phyloP scores from a whole-genome alignment of 2,329 filamentous ascomycete genomes.

The Canariomyces notabilis region DNA sequence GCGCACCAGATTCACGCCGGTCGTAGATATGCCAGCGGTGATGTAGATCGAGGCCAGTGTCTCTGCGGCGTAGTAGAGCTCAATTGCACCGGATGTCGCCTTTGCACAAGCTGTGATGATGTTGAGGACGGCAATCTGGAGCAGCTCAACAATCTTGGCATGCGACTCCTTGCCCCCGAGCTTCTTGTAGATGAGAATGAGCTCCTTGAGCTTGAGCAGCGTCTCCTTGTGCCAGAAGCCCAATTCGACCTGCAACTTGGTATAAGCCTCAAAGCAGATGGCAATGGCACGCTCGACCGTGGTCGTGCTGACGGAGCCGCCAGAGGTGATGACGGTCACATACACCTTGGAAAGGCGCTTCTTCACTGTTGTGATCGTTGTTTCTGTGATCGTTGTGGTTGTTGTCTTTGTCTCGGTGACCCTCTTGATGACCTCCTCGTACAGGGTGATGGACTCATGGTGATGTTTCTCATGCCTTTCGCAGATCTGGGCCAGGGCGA shows the following conservation, averaged over 20 bases:
- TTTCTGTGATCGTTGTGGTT: conserved; percentile 32
- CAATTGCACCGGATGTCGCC: conserved; percentile 35
- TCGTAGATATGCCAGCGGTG: conserved; percentile 34
- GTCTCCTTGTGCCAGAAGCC: conserved; percentile 44
- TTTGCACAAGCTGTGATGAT: conserved; percentile 34
- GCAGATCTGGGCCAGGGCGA: conserved; percentile 41
- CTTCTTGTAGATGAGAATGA: conserved; percentile 38
- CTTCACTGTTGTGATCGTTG: conserved; percentile 41
- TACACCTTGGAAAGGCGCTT: conserved; percentile 46
- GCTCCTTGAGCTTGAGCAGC: conserved; percentile 38
- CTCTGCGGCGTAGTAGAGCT: conserved; percentile 45
- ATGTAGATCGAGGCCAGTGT: conserved; percentile 44
- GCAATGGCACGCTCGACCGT: conserved; percentile 35
- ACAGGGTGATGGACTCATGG: conserved; percentile 41
- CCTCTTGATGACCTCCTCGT: conserved; percentile 42
- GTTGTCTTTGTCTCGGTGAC: conserved; percentile 33
- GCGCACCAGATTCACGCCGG: conserved; percentile 40
- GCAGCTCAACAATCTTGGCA: conserved; percentile 33
- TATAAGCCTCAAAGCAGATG: conserved; percentile 39
- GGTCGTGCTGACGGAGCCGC: conserved; percentile 32
- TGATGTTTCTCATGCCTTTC: conserved; percentile 39
- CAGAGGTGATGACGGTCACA: conserved; percentile 36
- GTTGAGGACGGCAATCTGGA: conserved; percentile 38
- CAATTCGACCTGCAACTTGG: conserved; percentile 37
- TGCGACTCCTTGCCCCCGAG: conserved; percentile 36